These are phyloP conservation scores for Nitzschia palea DNA, from an alignment of 108 stramenopile species.

Conservation along the genomic window DNA sequence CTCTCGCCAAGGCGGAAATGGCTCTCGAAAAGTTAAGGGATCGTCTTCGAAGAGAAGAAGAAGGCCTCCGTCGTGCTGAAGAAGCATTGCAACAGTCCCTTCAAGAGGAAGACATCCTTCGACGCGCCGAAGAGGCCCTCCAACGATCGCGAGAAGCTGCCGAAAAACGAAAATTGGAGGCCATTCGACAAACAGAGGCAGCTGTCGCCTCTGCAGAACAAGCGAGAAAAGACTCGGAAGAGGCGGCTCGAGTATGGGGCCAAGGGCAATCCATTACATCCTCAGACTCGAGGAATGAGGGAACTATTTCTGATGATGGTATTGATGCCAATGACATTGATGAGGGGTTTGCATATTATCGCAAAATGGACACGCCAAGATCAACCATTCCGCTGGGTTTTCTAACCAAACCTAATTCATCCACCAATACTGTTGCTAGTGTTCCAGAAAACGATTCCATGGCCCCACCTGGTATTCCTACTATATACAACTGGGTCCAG, in stretches of 20 bases:
- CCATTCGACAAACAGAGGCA: slow-evolving; percentile 3
- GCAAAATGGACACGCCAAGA: background rate
- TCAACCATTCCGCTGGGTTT: background rate
- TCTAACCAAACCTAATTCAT: background rate
- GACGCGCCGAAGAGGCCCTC: slow-evolving; percentile 17
- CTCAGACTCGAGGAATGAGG: no score
- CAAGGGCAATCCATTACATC: background rate
- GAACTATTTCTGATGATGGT: no score
- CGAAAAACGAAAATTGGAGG: slow-evolving; percentile 14
- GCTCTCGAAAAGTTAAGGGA: slow-evolving; percentile 15
- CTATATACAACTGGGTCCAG: slow-evolving; percentile 53
- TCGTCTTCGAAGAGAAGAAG: slow-evolving; percentile 7
- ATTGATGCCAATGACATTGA: no score
- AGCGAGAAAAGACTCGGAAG: slow-evolving; percentile 2
- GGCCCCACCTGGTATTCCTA: slow-evolving; percentile 52
- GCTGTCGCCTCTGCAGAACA: background rate
- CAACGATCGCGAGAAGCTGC: slow-evolving; percentile 33
- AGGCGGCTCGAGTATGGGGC: background rate
- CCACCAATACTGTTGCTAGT: background rate
- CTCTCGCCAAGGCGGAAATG: slow-evolving; percentile 6
- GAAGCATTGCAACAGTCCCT: slow-evolving; percentile 9
- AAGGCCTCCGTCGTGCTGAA: slow-evolving; percentile 18
- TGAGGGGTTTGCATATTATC: no score
- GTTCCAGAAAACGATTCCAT: background rate
- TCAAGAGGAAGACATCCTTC: background rate